phyloP scores from a whole-genome alignment of 768 basidiomycete genomes.

The Kondoa subrosea region DNA sequence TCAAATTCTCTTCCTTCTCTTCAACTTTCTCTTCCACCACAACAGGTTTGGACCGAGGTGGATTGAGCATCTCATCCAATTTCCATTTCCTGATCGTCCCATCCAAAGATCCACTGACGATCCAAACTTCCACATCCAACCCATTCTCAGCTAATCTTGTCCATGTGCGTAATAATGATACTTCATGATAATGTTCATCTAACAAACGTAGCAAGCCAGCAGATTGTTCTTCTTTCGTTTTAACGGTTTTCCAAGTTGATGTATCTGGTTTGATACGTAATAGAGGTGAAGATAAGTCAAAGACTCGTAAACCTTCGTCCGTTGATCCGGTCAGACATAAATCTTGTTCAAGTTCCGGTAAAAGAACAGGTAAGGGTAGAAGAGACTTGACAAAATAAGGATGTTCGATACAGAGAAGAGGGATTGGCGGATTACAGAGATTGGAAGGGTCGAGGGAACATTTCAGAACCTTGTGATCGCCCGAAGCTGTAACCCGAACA shows the following conservation, averaged over 20 bases:
- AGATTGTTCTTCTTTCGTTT: background rate
- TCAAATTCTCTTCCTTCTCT: slow-evolving; percentile 31
- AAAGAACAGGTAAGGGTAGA: slow-evolving; percentile 32
- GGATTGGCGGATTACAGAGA: slow-evolving; percentile 20
- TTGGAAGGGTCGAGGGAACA: slow-evolving; percentile 39
- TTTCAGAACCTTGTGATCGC: slow-evolving; percentile 61
- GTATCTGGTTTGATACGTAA: slow-evolving; percentile 36
- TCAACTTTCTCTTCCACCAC: slow-evolving; percentile 27
- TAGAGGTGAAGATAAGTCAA: slow-evolving; percentile 54
- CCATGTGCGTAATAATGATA: slow-evolving; percentile 45
- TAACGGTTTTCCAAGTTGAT: background rate
- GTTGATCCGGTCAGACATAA: slow-evolving; percentile 59
- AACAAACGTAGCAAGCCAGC: slow-evolving; percentile 44
- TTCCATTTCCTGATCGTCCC: slow-evolving; percentile 75
- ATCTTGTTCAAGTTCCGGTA: slow-evolving; percentile 50
- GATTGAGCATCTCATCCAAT: slow-evolving; percentile 42
- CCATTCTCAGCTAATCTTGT: background rate
- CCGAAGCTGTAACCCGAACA: slow-evolving; percentile 46
- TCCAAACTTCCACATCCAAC: slow-evolving; percentile 46
- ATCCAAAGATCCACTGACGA: slow-evolving; percentile 70
- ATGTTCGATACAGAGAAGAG: slow-evolving; percentile 36
- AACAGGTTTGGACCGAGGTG: slow-evolving; percentile 29
- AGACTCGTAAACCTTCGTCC: slow-evolving; percentile 66
- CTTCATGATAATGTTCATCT: slow-evolving; percentile 82
- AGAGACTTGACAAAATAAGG: slow-evolving; percentile 56